Evolutionary conservation across 2,329 filamentous ascomycete species (phyloP).

Genomic region (Aspergillus chevalieri): DNA sequence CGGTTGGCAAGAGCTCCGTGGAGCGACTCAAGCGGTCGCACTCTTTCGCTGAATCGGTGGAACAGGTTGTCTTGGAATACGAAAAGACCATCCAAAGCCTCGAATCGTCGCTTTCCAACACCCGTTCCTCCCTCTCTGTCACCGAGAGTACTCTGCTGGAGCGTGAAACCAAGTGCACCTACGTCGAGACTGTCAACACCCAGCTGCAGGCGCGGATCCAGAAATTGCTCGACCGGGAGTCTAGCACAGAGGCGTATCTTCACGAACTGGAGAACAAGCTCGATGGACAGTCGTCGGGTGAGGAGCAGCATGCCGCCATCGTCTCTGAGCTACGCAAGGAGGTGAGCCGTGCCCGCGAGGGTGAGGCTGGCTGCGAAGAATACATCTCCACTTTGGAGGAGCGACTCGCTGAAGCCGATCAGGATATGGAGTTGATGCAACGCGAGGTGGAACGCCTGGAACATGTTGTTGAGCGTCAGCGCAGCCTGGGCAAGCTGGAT

Average conservation of each 20-base stretch:
- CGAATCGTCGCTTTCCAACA: slow-evolving; percentile 85
- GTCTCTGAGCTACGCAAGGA: slow-evolving; percentile 87
- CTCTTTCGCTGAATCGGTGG: slow-evolving; percentile 90
- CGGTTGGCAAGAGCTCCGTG: slow-evolving; percentile 68
- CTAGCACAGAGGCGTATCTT: slow-evolving; percentile 85
- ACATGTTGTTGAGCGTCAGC: slow-evolving; percentile 89
- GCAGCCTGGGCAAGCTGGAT: slow-evolving; percentile 90
- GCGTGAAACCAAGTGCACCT: slow-evolving; percentile 88
- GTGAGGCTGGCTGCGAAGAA: slow-evolving; percentile 83
- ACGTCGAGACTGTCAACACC: slow-evolving; percentile 82
- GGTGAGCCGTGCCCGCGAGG: slow-evolving; percentile 78
- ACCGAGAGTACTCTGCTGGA: slow-evolving; percentile 85
- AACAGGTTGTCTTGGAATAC: slow-evolving; percentile 93
- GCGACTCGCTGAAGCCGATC: slow-evolving; percentile 87
- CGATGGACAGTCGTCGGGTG: slow-evolving; percentile 81
- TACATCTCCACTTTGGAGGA: slow-evolving; percentile 97
- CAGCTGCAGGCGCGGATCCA: slow-evolving; percentile 87
- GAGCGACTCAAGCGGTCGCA: slow-evolving; percentile 91
- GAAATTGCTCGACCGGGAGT: slow-evolving; percentile 86
- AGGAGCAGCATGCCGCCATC: slow-evolving; percentile 84
- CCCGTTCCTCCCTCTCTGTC: slow-evolving; percentile 71
- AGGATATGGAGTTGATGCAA: slow-evolving; percentile 94
- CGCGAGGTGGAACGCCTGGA: slow-evolving; percentile 91
- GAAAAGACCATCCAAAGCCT: slow-evolving; percentile 96
- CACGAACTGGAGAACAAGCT: slow-evolving; percentile 87